These are phyloP conservation scores for Tritrichomonas musculus DNA, from an alignment of 208 protist genomes.

Conservation along the genomic window DNA sequence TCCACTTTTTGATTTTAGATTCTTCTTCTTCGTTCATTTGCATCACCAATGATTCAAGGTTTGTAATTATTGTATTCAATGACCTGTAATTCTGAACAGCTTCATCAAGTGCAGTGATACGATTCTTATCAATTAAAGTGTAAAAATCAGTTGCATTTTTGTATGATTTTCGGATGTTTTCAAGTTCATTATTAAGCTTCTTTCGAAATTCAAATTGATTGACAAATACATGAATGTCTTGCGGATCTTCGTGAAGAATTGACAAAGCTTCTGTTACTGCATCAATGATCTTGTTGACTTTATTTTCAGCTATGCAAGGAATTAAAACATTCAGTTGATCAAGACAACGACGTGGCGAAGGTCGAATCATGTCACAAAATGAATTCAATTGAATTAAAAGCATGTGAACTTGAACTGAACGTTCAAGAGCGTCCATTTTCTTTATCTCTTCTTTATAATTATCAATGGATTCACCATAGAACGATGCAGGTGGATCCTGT, in stretches of 20 bases:
- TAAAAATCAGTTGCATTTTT: not conserved
- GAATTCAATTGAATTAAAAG: not conserved
- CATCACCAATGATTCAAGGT: not conserved
- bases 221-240: conserved; percentile 6
- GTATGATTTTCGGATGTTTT: not conserved
- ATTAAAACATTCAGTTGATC: not conserved
- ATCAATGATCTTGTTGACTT: not conserved
- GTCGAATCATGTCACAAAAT: not conserved
- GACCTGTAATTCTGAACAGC: not conserved
- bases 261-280: not conserved
- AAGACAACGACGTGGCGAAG: not conserved
- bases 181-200: not conserved
- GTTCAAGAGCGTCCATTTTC: not conserved
- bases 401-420: conserved; percentile 10
- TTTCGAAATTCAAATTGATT: not conserved
- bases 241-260: not conserved
- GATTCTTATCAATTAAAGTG: not conserved
- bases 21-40: conserved; percentile 16
- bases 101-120: not conserved
- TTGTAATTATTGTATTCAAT: not conserved
- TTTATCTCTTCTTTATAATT: not conserved
- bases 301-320: not conserved
- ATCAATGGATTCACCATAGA: not conserved
- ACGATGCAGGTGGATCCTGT: not conserved
- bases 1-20: conserved; percentile 6